phyloP scores from a whole-genome alignment of 495 filamentous ascomycete genomes.

The Hypoxylon subgilvum region DNA sequence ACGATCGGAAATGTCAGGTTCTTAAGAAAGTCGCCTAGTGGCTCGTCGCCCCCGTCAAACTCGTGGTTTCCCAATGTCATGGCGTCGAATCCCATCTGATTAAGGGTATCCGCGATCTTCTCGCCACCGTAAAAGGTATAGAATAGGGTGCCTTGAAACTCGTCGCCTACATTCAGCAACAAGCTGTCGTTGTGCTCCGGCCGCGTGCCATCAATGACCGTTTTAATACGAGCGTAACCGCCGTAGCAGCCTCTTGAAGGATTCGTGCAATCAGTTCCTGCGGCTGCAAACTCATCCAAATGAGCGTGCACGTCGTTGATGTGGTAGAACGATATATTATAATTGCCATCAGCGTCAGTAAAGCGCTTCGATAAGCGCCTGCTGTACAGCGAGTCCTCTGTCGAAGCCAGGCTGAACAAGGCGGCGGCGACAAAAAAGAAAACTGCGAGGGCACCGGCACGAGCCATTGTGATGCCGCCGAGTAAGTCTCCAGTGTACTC shows the following conservation, averaged over 20 bases:
- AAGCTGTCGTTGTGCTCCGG: slow-evolving; percentile 60
- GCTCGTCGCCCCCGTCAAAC: slow-evolving; percentile 60
- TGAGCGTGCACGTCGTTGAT: slow-evolving; percentile 68
- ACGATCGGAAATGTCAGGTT: slow-evolving; percentile 66
- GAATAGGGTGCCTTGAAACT: slow-evolving; percentile 67
- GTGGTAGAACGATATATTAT: slow-evolving; percentile 67
- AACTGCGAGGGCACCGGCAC: slow-evolving; percentile 7
- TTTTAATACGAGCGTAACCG: slow-evolving; percentile 63
- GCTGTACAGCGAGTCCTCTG: slow-evolving; percentile 51
- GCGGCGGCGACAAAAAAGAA: slow-evolving; percentile 22
- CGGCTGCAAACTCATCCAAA: slow-evolving; percentile 61
- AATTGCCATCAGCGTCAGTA: slow-evolving; percentile 57
- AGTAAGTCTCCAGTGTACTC: not conserved
- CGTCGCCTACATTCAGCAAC: slow-evolving; percentile 63
- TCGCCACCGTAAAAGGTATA: slow-evolving; percentile 64
- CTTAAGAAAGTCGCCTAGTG: slow-evolving; percentile 57
- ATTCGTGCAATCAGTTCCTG: slow-evolving; percentile 60
- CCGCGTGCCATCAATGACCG: slow-evolving; percentile 55
- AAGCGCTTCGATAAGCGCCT: slow-evolving; percentile 53
- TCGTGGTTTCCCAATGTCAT: slow-evolving; percentile 70
- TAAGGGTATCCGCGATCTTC: slow-evolving; percentile 66
- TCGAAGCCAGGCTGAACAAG: slow-evolving; percentile 9
- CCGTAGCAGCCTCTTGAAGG: slow-evolving; percentile 61
- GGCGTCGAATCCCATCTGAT: slow-evolving; percentile 62
- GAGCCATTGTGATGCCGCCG: slow-evolving; percentile 20